These are phyloP conservation scores for Fraxinus velutina DNA, from an alignment of 305 asterid genomes.

Conservation along the genomic window DNA sequence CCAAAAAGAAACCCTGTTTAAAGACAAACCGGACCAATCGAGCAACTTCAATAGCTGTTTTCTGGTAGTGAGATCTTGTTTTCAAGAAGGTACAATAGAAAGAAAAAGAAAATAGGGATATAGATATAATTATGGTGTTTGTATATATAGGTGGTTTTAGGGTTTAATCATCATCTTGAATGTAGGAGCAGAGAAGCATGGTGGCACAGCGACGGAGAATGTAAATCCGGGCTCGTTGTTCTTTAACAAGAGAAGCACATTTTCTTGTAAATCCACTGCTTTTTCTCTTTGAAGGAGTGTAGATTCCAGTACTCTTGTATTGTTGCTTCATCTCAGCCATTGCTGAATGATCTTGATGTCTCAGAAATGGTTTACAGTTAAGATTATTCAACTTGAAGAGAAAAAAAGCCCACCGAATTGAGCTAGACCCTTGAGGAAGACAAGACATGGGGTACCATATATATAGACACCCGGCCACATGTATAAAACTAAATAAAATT, in stretches of 20 bases:
- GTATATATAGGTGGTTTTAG: background rate
- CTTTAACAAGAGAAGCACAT: conserved; percentile 67
- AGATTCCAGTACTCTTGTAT: conserved; percentile 22
- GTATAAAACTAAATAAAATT: background rate
- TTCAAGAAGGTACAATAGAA: background rate
- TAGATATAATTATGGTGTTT: background rate
- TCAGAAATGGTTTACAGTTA: background rate
- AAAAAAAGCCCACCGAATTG: conserved; percentile 62
- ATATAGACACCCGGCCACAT: conserved; percentile 36
- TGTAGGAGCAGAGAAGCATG: conserved; percentile 84
- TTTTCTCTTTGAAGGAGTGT: conserved; percentile 42
- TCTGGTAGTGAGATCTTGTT: background rate
- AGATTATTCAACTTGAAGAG: conserved; percentile 15
- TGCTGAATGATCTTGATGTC: background rate
- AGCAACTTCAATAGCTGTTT: conserved; percentile 4
- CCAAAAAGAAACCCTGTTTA: conserved; percentile 19
- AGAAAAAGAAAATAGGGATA: background rate
- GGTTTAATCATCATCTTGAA: conserved; percentile 66
- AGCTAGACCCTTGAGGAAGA: conserved; percentile 66
- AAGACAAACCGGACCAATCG: conserved; percentile 26
- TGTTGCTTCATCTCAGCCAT: conserved; percentile 46
- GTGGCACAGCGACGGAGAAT: conserved; percentile 90
- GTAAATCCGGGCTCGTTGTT: conserved; percentile 74
- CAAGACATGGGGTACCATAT: conserved; percentile 29
- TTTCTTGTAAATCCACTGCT: conserved; percentile 59